Evolutionary conservation across 192 early-diverging fungal species (phyloP).

Genomic region (Coemansia sp.): DNA sequence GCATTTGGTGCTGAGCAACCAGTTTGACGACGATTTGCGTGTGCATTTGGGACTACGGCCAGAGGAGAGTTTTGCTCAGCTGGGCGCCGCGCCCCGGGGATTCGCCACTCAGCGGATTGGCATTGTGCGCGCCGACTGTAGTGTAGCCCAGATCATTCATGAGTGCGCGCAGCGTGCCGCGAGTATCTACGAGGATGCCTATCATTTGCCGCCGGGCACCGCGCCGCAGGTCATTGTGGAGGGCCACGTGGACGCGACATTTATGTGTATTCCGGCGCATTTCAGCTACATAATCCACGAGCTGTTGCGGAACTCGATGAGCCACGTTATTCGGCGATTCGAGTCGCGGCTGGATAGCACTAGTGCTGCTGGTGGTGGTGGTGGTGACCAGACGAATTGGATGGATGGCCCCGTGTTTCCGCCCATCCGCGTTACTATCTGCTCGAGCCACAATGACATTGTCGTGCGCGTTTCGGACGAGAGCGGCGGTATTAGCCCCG

Average conservation of each 20-base stretch:
- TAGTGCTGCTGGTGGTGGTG: background rate
- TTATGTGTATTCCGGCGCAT: constrained; percentile 95
- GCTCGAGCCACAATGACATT: constrained; percentile 72
- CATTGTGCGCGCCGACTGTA: constrained; percentile 47
- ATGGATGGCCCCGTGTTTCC: constrained; percentile 58
- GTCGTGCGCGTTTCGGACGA: constrained; percentile 93
- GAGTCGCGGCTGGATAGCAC: constrained; percentile 21
- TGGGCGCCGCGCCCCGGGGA: constrained; percentile 51
- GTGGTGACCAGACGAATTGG: background rate
- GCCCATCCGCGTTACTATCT: constrained; percentile 85
- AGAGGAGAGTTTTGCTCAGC: constrained; percentile 44
- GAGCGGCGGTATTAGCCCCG: constrained; percentile 81
- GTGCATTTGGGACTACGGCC: constrained; percentile 21
- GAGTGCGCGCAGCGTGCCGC: constrained; percentile 43
- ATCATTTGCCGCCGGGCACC: constrained; percentile 46
- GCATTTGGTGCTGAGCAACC: constrained; percentile 81
- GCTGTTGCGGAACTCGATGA: constrained; percentile 86
- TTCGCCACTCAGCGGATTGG: constrained; percentile 59
- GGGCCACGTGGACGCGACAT: constrained; percentile 71
- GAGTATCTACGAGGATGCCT: constrained; percentile 49
- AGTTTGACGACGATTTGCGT: constrained; percentile 56
- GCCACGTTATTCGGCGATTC: constrained; percentile 67
- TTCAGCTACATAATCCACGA: constrained; percentile 95
- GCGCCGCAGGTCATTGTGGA: constrained; percentile 79
- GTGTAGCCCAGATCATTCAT: constrained; percentile 57